Conservation (phyloP, 257 asterid species). For the Solanum virginianum region DNA sequence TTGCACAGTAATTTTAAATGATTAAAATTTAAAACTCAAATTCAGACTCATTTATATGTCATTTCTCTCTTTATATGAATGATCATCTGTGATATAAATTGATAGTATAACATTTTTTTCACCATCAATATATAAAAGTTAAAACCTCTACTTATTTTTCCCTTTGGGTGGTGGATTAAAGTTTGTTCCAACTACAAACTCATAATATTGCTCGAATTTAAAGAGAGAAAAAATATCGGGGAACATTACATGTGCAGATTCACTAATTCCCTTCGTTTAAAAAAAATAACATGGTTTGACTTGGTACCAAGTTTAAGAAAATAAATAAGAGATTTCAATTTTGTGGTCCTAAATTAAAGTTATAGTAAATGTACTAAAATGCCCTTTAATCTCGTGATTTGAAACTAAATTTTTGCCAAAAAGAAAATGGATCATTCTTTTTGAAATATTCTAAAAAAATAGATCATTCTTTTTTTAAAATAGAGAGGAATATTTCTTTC, state of each 20-base stretch:
- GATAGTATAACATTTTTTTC: neutral
- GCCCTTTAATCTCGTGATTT: no score
- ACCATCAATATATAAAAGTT: neutral
- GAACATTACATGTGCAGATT: neutral
- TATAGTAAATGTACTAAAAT: no score
- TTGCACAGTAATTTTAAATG: neutral
- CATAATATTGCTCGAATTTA: neutral
- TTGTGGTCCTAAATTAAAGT: no score
- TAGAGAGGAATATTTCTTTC: no score
- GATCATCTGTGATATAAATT: neutral
- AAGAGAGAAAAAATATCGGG: neutral
- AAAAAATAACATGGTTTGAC: no score
- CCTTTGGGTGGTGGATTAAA: neutral
- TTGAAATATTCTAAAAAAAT: no score
- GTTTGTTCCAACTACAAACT: neutral
- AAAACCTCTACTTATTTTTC: neutral
- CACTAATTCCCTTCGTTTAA: no score
- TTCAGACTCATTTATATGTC: neutral
- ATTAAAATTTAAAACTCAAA: neutral
- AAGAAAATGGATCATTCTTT: no score
- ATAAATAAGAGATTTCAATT: no score
- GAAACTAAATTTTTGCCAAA: no score
- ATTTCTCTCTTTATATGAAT: neutral
- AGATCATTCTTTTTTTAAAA: no score
- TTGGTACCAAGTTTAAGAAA: no score